These are phyloP conservation scores for Cyberlindnera subsufficiens DNA, from an alignment of 805 yeast species.

Conservation along the genomic window DNA sequence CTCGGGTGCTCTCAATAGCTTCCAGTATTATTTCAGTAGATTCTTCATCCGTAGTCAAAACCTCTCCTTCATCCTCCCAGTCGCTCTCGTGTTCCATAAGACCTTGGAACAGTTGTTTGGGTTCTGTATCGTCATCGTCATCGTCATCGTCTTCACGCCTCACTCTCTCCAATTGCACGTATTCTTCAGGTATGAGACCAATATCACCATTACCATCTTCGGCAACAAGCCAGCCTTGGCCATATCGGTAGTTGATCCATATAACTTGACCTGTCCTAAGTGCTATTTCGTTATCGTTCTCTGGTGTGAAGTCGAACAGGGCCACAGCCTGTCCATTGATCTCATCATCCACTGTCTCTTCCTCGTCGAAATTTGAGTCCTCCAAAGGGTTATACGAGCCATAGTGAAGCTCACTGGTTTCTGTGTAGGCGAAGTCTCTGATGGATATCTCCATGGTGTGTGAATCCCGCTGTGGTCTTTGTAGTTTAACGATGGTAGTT, in stretches of 20 bases:
- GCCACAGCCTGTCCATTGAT: conserved; percentile 72
- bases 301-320: conserved; percentile 83
- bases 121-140: conserved; percentile 1
- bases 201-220: conserved; percentile 74
- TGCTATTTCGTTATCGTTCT: conserved; percentile 86
- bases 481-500: not conserved
- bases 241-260: conserved; percentile 85
- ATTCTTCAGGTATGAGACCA: conserved; percentile 94
- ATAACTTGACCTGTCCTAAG: conserved; percentile 76
- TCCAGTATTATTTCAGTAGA: too few species aligned
- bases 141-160: conserved; percentile 2
- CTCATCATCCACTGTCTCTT: conserved; percentile 27
- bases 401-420: conserved; percentile 61
- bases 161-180: conserved; percentile 49
- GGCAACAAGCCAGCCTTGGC: conserved; percentile 98
- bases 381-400: conserved; percentile 26
- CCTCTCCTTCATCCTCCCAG: conserved; percentile 28
- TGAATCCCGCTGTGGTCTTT: conserved; percentile 2
- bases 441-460: conserved; percentile 36
- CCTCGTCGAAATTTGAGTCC: conserved; percentile 14
- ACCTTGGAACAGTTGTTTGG: conserved; percentile 3
- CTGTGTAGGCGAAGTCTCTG: conserved; percentile 79
- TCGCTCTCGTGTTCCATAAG: conserved; percentile 6
- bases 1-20: too few species aligned
- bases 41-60: not conserved